Base-by-base conservation (phyloP, 2,329 filamentous ascomycete genomes). In the Colletotrichum costaricense region DNA sequence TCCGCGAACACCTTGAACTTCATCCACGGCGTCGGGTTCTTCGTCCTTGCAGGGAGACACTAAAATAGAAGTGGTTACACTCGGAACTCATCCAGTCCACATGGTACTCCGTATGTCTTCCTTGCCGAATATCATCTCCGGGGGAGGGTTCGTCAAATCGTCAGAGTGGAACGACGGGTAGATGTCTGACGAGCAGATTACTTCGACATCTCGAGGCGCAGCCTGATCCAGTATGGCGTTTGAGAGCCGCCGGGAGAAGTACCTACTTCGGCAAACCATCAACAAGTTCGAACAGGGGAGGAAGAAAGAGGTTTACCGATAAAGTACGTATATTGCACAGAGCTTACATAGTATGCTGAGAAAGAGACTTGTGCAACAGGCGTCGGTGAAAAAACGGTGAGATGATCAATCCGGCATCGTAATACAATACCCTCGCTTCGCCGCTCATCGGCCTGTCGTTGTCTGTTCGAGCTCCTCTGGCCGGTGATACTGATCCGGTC, bases 21-120 rank as follows among this genome's bases (percentile, higher is more conserved):
- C 62, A 33, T 63, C 35, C 38, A 49, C 58, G 35, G 30, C 52
- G 35, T 22, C 19, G 42, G 46, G 42, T 12, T 38, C 42, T 33
- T 24, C 30, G 55, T 55, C 46, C 58, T 30, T 60, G 30, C 28
- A 28, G 55, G 52, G 42, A 69, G 52, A 9, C 49, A 69, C 71
- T 64, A 73, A 67, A 73, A 73, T 67, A 75, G 64, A 72, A 64
- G 67, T 67, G 56, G 58, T 67, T 64, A 33, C 63, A 38, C 59
- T 64, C 69, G 63, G 69, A 42, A 64, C 19, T n/a, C 28, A 55
- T 62, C 38, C 60, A 64, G 59, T 52, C 60, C 42, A 57, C 67
- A 54, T 38, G 58, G 57, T 63, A 14, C 38, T 42, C 38, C 38
- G 38, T 42, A 54, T 64, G 30, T 28, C 55, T 28, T 33, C 42